Base-by-base conservation (phyloP, 805 yeast species). In the Yarrowia bubula region DNA sequence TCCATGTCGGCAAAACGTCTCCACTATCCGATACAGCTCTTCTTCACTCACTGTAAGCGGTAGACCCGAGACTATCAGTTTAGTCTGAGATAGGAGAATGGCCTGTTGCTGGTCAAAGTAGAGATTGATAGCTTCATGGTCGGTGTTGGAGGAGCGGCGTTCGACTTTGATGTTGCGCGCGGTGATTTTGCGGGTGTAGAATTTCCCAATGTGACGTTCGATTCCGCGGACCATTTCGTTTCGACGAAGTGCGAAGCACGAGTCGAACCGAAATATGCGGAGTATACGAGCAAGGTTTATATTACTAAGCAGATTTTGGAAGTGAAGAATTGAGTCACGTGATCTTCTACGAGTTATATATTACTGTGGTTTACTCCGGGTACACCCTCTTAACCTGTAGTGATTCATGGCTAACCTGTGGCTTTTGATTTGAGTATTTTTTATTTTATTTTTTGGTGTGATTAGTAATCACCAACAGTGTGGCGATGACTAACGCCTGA, bases 91-190 rank as follows among this genome's bases (percentile, higher is more conserved):
- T 38, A 39, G 22, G 4, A 55, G 38, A 4, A 55, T 38, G 31
- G 22, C 22, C 10, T 55, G 61, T 15, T 55, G 61, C 46, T 41
- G 46, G 18, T 55, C 47, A 15, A 55, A 55, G 15, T 39, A 55
- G 31, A 37, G 61, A 33, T 31, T 15, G 15, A 55, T 55, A 9
- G 61, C 61, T 7, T 55, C 47, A 9, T 33, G 28, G 28, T 55
- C 61, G 38, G 28, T 55, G 38, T 6, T 4, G 43, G 22, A 4
- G 37, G 39, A 47, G 6, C 51, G 50, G 3, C 64, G 64, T 35
- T 58, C 64, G 33, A 58, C 64, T 51, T 58, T 58, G 39, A 58
- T 58, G 64, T 58, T 58, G 18, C 44, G 43, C 13, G 43, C 64
- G 15, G 64, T 51, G 28, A 44, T 43, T 33, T 58, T 58, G 43